Conservation (phyloP, 371 early-diverging fungal species). For the Blyttiomyces sp. region DNA sequence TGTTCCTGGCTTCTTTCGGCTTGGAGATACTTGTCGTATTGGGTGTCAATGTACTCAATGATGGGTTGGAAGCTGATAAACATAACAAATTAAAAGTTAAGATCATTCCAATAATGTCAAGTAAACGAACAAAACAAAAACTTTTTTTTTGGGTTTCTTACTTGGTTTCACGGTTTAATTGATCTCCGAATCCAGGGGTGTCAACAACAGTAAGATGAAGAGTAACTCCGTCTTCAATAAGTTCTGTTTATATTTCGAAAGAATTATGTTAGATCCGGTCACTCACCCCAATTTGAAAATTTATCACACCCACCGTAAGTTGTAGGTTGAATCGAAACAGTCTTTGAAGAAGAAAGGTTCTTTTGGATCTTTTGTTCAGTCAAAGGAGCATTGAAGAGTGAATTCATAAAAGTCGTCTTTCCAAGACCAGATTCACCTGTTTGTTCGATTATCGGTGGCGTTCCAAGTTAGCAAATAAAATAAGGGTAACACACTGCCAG, state of each 20-base stretch:
- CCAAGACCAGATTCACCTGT: slow-evolving; percentile 56
- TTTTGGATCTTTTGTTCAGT: slow-evolving; percentile 38
- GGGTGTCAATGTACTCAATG: slow-evolving; percentile 51
- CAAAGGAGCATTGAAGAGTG: slow-evolving; percentile 56
- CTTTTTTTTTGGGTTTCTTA: too few relatives aligned
- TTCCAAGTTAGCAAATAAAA: too few relatives aligned
- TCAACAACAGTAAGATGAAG: slow-evolving; percentile 54
- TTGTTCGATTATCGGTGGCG: too few relatives aligned
- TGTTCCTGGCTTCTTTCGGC: slow-evolving; percentile 62
- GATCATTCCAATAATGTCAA: neutral
- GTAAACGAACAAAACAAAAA: neutral
- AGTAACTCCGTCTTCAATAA: slow-evolving; percentile 50
- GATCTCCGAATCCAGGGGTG: slow-evolving; percentile 46
- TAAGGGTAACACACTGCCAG: neutral
- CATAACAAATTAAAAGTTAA: neutral
- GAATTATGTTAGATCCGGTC: neutral
- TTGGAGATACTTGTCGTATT: slow-evolving; percentile 47
- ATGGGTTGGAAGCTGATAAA: slow-evolving; percentile 46
- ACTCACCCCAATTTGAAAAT: neutral
- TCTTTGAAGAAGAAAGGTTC: slow-evolving; percentile 37
- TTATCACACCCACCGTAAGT: slow-evolving; percentile 34
- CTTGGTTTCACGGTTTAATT: slow-evolving; percentile 10
- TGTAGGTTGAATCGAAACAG: slow-evolving; percentile 37
- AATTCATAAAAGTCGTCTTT: slow-evolving; percentile 63
- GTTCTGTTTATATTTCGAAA: slow-evolving; percentile 33